Percentiles rank a stretch among this genome's conserved stretches.
phyloP scores from a whole-genome alignment of 1,284 basidiomycete genomes.

The Heterobasidion irregulare region DNA sequence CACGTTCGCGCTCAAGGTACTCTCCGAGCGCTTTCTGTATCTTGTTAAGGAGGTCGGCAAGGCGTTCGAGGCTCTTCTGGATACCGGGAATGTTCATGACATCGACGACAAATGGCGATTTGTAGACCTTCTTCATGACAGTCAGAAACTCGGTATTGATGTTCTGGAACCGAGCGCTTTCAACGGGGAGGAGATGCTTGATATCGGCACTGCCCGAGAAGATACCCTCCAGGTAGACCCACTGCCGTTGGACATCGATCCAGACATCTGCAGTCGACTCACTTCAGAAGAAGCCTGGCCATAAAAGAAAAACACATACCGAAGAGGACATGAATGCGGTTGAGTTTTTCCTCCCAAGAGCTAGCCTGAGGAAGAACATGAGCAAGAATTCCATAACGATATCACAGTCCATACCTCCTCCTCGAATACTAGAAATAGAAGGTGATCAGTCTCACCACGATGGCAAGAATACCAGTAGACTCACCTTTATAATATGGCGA shows the following conservation, averaged over 20 bases:
- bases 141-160: slow-evolving; percentile 98
- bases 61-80: slow-evolving; percentile 94
- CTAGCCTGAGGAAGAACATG: slow-evolving; percentile 44
- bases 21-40: slow-evolving; percentile 99
- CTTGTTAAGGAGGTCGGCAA: slow-evolving; percentile 94
- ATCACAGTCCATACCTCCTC: slow-evolving; percentile 55
- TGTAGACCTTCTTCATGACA: slow-evolving; percentile 99
- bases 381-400: neutral
- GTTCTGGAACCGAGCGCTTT: slow-evolving; percentile 95
- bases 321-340: slow-evolving; percentile 92
- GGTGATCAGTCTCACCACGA: neutral
- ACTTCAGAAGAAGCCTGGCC: neutral
- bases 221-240: slow-evolving; percentile 99
- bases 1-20: slow-evolving; percentile 95
- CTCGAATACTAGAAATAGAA: slow-evolving; percentile 64
- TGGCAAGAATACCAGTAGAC: slow-evolving; percentile 6
- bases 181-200: slow-evolving; percentile 96
- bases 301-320: slow-evolving; percentile 38
- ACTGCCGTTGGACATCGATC: slow-evolving; percentile 99
- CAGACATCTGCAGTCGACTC: slow-evolving; percentile 68
- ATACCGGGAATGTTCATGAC: slow-evolving; percentile 95
- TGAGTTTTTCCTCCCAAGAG: slow-evolving; percentile 93
- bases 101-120: slow-evolving; percentile 95
- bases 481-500: slow-evolving; percentile 94
- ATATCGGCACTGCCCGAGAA: slow-evolving; percentile 99